These are phyloP conservation scores for Cyberlindnera mrakii DNA, from an alignment of 805 yeast genomes.

Conservation along the genomic window DNA sequence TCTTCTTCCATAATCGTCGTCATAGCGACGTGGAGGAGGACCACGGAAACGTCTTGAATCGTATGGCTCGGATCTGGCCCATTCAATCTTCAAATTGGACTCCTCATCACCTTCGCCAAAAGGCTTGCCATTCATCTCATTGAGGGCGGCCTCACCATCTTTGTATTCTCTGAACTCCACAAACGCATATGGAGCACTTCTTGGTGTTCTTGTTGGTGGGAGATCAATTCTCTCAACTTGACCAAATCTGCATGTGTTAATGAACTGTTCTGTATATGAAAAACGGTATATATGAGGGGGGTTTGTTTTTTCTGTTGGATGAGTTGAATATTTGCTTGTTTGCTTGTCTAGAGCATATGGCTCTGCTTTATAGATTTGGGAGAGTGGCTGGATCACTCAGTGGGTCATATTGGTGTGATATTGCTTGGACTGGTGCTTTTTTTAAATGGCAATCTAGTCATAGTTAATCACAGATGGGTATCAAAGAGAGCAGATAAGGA, in stretches of 20 bases:
- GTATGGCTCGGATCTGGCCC: slow-evolving; percentile 52
- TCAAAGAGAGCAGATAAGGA: not conserved
- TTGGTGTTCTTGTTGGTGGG: slow-evolving; percentile 56
- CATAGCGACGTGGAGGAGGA: slow-evolving; percentile 9
- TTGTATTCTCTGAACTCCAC: slow-evolving; percentile 49
- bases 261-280: slow-evolving; percentile 1
- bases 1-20: slow-evolving; percentile 13
- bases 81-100: slow-evolving; percentile 41
- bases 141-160: slow-evolving; percentile 49
- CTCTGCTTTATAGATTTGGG: not conserved
- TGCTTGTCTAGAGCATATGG: not conserved
- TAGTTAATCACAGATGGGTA: not conserved
- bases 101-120: slow-evolving; percentile 20
- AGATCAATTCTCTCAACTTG: slow-evolving; percentile 52
- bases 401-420: no score
- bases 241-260: slow-evolving; percentile 37
- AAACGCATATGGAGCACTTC: slow-evolving; percentile 57
- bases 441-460: not conserved
- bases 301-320: not conserved
- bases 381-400: no score
- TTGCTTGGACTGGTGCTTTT: not conserved
- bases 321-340: not conserved
- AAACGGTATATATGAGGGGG: not conserved
- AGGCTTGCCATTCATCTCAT: slow-evolving; percentile 36
- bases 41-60: slow-evolving; percentile 17